A percentile compares a stretch with the other conserved stretches of the same genome.
Conservation (phyloP, 2,329 filamentous ascomycete genomes). For the Botryotinia calthae region DNA sequence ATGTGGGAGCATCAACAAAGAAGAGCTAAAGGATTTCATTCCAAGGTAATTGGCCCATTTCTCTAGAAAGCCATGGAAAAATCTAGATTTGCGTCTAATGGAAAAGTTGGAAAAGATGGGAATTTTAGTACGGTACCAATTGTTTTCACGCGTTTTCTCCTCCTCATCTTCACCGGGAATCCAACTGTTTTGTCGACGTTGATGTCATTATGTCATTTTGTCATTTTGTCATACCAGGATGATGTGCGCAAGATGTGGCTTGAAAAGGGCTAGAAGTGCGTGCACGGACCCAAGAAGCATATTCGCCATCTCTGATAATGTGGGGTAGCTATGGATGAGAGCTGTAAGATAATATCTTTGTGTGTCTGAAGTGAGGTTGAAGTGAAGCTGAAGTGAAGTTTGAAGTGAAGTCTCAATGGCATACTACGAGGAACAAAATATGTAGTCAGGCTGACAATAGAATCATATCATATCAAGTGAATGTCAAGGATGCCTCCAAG, state of each 20-base stretch:
- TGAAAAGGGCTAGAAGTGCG: not conserved
- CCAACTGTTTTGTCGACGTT: slow-evolving; percentile 2
- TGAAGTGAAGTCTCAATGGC: not conserved
- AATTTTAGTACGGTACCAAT: not conserved
- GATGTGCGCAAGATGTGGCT: slow-evolving; percentile 4
- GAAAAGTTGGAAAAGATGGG: slow-evolving; percentile 19
- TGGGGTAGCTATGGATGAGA: slow-evolving; percentile 11
- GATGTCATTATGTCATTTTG: slow-evolving; percentile 9
- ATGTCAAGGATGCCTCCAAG: not conserved
- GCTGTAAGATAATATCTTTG: not conserved
- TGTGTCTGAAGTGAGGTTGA: not conserved
- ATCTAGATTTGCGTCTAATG: slow-evolving; percentile 9
- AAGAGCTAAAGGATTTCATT: not conserved
- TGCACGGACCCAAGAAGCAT: not conserved
- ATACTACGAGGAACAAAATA: not conserved
- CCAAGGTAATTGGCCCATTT: slow-evolving; percentile 1
- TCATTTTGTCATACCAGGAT: not conserved
- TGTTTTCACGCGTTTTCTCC: not conserved
- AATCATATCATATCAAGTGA: not conserved
- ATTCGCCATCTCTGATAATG: not conserved
- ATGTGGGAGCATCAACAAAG: not conserved
- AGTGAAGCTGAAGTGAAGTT: not conserved
- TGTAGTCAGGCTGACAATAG: too few relatives aligned
- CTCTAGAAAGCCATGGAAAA: not conserved
- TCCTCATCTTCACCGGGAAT: not conserved